Evolutionary conservation across 2,329 filamentous ascomycete species (phyloP), one percentile per base, ranked within the genome.

Genomic region (Onygenales sp.): DNA sequence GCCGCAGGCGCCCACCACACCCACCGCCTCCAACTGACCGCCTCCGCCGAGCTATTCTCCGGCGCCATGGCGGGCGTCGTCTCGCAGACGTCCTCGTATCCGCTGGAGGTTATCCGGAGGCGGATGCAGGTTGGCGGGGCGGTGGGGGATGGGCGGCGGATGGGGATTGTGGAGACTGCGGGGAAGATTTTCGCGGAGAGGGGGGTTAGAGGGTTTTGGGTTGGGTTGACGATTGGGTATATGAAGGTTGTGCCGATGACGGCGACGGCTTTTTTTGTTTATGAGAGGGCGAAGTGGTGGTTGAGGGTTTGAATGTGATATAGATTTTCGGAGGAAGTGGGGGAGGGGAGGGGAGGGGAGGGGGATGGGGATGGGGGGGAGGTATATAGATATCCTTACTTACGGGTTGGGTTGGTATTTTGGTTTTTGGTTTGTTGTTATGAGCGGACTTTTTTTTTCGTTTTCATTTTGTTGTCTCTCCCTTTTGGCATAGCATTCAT

Each of bases 41-140:
- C 85, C 13, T 94, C 90, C 80, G 93, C 93, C 0, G 88, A 97
- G 69, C 80, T 98, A 5, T 77, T 80, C 2, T 84, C 90, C 0
- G 93, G 93, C 47, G 93, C 91, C 1, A 68, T 93, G 8, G 91
- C 93, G 0, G 93, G 93, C 2, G 75, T 95, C 56, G 83, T 96
- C 1, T 91, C 89, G 6, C 93, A 98, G 70, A 95, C 92, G 0
- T 82, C 85, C 0, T 94, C 91, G 13, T 98, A 98, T 68, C 93
- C 93, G 4, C 77, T 98, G 2, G 93, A 98, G 69, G 88, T 98
- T 13, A 86, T 97, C 54, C 78, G 93, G 56, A 80, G 93, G 58
- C 80, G 93, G 47, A 97, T 98, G 92, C 93, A 98, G 68, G 93
- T 98, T 11, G 88, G 89, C 47, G 93, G 92, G 9, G 91, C 92